Evolutionary conservation across 108 stramenopile species (phyloP), one percentile per base, ranked within the genome.

Genomic region (Nitzschia sp.): DNA sequence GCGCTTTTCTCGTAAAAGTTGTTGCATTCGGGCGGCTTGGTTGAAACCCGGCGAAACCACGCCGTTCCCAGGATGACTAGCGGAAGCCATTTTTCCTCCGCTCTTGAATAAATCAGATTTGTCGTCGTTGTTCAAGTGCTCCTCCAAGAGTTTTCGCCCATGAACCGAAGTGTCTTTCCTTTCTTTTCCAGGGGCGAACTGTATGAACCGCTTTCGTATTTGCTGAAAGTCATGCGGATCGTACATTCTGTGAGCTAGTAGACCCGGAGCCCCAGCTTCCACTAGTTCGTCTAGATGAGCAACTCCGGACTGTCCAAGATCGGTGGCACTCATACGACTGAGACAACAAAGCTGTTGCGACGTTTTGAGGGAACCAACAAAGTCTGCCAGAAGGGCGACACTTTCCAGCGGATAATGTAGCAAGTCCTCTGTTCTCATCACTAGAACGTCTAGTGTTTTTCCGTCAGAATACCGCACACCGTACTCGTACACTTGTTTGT

Each of bases 401-500:
- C 38, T 45, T 44, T 72, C 62, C 30, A 72, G 53, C 29, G 50
- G 64, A 47, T 29, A 26, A 23, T 55, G 71, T 6, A 72, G 19
- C 17, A 72, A 54, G 44, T 72, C 71, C 55, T 72, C 71, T 0
- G 53, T 63, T 15, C 71, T 61, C 62, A 72, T 41, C 27, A 72
- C 71, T 2, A 72, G 34, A 3, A 54, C 50, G 17, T 63, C 61
- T 2, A 72, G 30, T 17, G 46, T n/a, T 2, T 45, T 29, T 0
- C 58, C 53, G 21, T 63, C 41, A 2, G 61, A 32, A 31, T 72
- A 48, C 30, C 33, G 45, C 17, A 19, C 41, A 1, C 60, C 60
- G 23, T 61, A 61, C 1, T 41, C 38, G 41, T 61, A 61, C 1
- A 61, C 41, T 61, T 61, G 60, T 44, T 25, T 26, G 23, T 83